These are phyloP conservation scores for Albugo candida DNA, from an alignment of 352 stramenopile species.

Conservation along the genomic window DNA sequence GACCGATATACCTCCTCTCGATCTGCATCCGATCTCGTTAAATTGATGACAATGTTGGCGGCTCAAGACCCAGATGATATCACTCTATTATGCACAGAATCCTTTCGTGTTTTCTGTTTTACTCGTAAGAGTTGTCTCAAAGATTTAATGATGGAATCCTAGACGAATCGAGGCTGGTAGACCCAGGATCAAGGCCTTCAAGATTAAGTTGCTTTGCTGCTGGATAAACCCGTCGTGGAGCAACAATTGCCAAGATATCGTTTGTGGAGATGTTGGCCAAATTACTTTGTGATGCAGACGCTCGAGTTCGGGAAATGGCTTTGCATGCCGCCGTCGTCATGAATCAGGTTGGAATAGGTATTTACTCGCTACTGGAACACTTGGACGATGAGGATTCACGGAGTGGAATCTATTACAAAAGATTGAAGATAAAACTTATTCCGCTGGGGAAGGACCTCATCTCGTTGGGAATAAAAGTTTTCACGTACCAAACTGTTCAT, in stretches of 20 bases:
- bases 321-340: slow-evolving; percentile 24
- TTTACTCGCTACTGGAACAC: slow-evolving; percentile 22
- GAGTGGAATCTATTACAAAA: background rate
- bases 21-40: background rate
- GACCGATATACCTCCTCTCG: slow-evolving; percentile 1
- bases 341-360: slow-evolving; percentile 13
- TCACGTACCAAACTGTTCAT: background rate
- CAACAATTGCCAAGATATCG: slow-evolving; percentile 6
- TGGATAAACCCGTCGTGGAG: slow-evolving; percentile 8
- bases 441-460: background rate
- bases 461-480: background rate
- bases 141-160: no score
- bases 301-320: slow-evolving; percentile 20
- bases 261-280: slow-evolving; percentile 19
- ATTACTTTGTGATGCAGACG: slow-evolving; percentile 26
- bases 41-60: slow-evolving; percentile 11
- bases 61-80: slow-evolving; percentile 6
- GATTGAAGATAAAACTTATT: background rate
- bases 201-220: slow-evolving; percentile 30
- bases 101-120: no score
- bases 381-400: background rate
- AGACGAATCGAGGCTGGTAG: slow-evolving; percentile 21
- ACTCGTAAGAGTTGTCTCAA: slow-evolving; percentile 5
- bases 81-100: no score
- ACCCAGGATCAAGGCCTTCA: slow-evolving; percentile 35